A percentile compares a stretch with the other conserved stretches of the same genome.
phyloP scores from a whole-genome alignment of 371 early-diverging fungal genomes.

The Haplosporangium sp. region DNA sequence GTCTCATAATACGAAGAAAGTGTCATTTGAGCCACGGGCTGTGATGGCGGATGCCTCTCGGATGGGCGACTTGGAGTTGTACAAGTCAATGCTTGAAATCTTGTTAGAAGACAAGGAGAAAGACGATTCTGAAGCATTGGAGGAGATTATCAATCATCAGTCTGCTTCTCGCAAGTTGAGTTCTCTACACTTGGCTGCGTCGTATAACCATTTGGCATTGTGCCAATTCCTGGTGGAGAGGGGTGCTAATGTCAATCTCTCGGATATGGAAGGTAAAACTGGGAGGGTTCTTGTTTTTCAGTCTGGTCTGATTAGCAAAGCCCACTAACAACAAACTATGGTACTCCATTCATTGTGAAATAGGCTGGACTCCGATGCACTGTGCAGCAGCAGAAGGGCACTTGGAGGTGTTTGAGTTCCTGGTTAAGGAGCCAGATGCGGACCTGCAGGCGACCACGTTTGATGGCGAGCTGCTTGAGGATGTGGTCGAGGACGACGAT shows the following conservation, averaged over 20 bases:
- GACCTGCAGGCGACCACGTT: constrained; percentile 40
- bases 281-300: neutral
- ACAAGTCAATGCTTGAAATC: constrained; percentile 22
- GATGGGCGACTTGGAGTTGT: constrained; percentile 47
- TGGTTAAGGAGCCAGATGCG: constrained; percentile 46
- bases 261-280: constrained; percentile 59
- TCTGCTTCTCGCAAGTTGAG: constrained; percentile 59
- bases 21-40: constrained; percentile 54
- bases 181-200: constrained; percentile 68
- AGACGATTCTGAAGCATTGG: constrained; percentile 25
- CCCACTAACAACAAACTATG: neutral
- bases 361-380: constrained; percentile 78
- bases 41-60: constrained; percentile 54
- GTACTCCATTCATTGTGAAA: neutral
- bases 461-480: constrained; percentile 50
- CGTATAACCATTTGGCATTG: constrained; percentile 63
- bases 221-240: constrained; percentile 59
- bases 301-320: neutral
- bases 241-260: constrained; percentile 59
- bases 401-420: constrained; percentile 57
- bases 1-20: constrained; percentile 33
- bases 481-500: constrained; percentile 54
- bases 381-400: constrained; percentile 75
- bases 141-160: constrained; percentile 46
- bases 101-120: constrained; percentile 19